phyloP scores from a whole-genome alignment of 441 rosid genomes.

The Mallotus japonicus region DNA sequence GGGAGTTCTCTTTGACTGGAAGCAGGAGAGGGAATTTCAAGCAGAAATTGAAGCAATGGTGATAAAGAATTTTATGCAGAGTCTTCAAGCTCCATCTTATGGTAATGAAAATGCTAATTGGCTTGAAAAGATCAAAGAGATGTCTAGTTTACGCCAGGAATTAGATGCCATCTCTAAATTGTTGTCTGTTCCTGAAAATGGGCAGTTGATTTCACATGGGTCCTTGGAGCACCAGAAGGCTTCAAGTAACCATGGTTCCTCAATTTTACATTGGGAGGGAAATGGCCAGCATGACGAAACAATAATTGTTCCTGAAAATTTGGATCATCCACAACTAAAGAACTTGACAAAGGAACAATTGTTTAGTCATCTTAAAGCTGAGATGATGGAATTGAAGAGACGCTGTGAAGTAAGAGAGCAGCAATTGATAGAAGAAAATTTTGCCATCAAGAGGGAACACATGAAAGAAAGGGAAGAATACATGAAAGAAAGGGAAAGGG shows the following conservation, averaged over 20 bases:
- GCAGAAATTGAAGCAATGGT: constrained; percentile 53
- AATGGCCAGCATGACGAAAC: constrained; percentile 69
- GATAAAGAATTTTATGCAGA: constrained; percentile 39
- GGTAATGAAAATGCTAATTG: constrained; percentile 36
- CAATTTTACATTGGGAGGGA: constrained; percentile 43
- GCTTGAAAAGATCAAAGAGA: constrained; percentile 53
- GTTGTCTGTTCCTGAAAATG: constrained; percentile 50
- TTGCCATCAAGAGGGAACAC: constrained; percentile 54
- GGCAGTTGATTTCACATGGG: constrained; percentile 44
- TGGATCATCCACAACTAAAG: constrained; percentile 41
- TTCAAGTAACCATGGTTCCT: constrained; percentile 49
- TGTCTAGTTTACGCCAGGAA: constrained; percentile 67
- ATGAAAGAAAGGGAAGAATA: constrained; percentile 46
- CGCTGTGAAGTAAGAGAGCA: constrained; percentile 59
- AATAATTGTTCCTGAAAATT: constrained; percentile 48
- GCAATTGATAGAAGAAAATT: constrained; percentile 61
- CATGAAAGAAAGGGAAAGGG: constrained; percentile 47
- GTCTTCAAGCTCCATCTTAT: constrained; percentile 45
- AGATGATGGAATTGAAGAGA: constrained; percentile 88
- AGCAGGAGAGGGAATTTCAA: constrained; percentile 49
- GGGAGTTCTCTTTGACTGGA: constrained; percentile 42
- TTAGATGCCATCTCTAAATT: constrained; percentile 58
- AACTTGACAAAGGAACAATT: constrained; percentile 49
- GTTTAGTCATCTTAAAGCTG: constrained; percentile 51
- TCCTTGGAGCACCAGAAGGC: constrained; percentile 63